Evolutionary conservation across 177 flowering plant genomes (phyloP), one percentile per base, ranked within the genome.

Genomic region (Telopea speciosissima): DNA sequence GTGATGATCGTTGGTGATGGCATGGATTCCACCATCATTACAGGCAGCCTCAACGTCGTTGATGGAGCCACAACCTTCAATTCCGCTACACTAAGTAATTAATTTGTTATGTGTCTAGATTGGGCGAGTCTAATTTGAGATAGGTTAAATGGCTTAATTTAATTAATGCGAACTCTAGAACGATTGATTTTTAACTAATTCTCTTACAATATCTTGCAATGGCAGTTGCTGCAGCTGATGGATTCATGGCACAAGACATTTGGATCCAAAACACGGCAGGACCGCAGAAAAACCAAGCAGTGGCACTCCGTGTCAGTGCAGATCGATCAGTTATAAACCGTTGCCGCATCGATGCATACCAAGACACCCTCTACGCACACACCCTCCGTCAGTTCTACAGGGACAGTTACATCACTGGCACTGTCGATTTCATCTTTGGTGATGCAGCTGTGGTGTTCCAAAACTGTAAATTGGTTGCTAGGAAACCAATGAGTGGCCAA

Each of bases 361-460:
- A 90, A 71, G 94, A 88, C 87, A 87, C 94, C 0, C 87, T 90
- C 71, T 92, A 88, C 73, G 63, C 89, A 0, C 94, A 90, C 73
- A 49, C 83, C 70, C 77, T 76, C 54, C 80, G 93, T 10, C 96
- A 90, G 68, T 89, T 90, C 84, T 88, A 85, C 79, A 42, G 89
- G 22, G 90, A 86, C 26, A 76, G 86, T 76, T 58, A 28, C 66
- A 75, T 90, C 62, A 79, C 81, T 1, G 93, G 92, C 71, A 85
- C 93, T 0, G 86, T 89, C 0, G 89, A 90, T 69, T 90, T 86
- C 87, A 89, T 90, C 25, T 88, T 89, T 45, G 92, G 92, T 1
- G 75, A 88, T 25, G 86, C 88, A 0, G 86, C 87, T 0, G 87
- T 78, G 0, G 89, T 90, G 3, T 59, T 89, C 72, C 96, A 86